Conservation (phyloP, 129 eudicot species). For the Chrysanthemum makinoi region DNA sequence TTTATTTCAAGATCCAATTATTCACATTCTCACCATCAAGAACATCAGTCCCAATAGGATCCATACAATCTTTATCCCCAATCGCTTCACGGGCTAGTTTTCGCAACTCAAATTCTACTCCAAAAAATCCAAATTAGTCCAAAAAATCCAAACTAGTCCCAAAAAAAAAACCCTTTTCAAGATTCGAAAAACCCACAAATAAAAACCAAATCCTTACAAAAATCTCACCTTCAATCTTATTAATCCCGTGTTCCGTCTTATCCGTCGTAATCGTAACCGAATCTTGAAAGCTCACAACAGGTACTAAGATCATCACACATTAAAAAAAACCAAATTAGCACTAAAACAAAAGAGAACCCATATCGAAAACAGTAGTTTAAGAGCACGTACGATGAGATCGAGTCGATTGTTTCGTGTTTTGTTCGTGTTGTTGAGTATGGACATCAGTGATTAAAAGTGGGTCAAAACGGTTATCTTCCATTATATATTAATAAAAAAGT, state of each 20-base stretch:
- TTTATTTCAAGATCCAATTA: slow-evolving; percentile 8
- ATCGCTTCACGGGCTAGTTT: slow-evolving; percentile 14
- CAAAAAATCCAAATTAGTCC: slow-evolving; percentile 7
- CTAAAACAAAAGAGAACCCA: slow-evolving; percentile 16
- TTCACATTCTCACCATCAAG: slow-evolving; percentile 37
- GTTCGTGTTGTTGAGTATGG: slow-evolving; percentile 42
- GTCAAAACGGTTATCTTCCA: slow-evolving; percentile 64
- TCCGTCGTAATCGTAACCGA: slow-evolving; percentile 44
- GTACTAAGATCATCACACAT: slow-evolving; percentile 30
- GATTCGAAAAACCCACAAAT: slow-evolving; percentile 5
- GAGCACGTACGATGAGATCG: slow-evolving; percentile 30
- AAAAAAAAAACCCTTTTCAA: neutral
- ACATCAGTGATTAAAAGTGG: slow-evolving; percentile 87
- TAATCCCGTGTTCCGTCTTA: slow-evolving; percentile 28
- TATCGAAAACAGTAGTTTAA: slow-evolving; percentile 1
- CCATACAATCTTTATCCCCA: slow-evolving; percentile 31
- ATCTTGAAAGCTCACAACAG: slow-evolving; percentile 35
- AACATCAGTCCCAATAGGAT: slow-evolving; percentile 37
- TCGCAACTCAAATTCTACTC: slow-evolving; percentile 21
- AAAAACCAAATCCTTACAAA: slow-evolving; percentile 10
- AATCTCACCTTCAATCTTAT: slow-evolving; percentile 45
- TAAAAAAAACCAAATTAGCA: neutral
- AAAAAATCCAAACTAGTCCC: too few species aligned
- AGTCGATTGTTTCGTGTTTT: slow-evolving; percentile 8
- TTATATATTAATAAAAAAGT: slow-evolving; percentile 45